Base-by-base conservation (phyloP, 306 rosid genomes). In the Lathyrus oleraceus region DNA sequence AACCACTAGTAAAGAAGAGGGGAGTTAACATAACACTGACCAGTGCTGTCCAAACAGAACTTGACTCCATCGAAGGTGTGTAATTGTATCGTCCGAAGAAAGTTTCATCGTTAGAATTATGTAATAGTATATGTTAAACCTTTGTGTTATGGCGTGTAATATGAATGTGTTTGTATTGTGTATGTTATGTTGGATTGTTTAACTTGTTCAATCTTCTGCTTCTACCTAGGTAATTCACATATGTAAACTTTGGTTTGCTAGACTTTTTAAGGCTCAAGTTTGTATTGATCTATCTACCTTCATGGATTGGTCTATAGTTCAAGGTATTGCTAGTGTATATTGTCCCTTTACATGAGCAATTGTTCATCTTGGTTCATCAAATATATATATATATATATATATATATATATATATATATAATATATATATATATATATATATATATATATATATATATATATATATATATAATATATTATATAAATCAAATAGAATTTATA, bases 1-100 rank as follows among this genome's bases (percentile, higher is more conserved):
- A 35, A 35, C 39, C 39, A 35, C 39, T 6, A 35, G 39, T 35
- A 35, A 35, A 35, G 39, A 35, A 6, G 54, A 65, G 61, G 44
- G 81, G 65, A 12, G 79, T 56, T 10, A 70, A 53, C 64, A 78
- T 38, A 23, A 61, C 60, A 75, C 9, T 9, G 5, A 4, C 1
- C 6, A 28, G 5, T 17, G 17, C 68, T 60, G 45, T 21, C 40
- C 28, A 20, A n/a, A n/a, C 70, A 52, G 64, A 65, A 58, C 28
- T 16, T 1, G 56, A 58, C 32, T 56, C 17, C 39, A 8, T 35
- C 7, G 44, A 35, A 19, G 27, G 69, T 35, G 13, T 38, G 44
- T 67, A 19, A 38, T 1, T 68, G 0, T 71, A 11, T 30, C 16
- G 60, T 42, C 17, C 0, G 19, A 30, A 35, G 75, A 35, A 59